Evolutionary conservation across 331 rosid genomes (phyloP), one percentile per base, ranked within the genome.

Genomic region (Saraca asoca): DNA sequence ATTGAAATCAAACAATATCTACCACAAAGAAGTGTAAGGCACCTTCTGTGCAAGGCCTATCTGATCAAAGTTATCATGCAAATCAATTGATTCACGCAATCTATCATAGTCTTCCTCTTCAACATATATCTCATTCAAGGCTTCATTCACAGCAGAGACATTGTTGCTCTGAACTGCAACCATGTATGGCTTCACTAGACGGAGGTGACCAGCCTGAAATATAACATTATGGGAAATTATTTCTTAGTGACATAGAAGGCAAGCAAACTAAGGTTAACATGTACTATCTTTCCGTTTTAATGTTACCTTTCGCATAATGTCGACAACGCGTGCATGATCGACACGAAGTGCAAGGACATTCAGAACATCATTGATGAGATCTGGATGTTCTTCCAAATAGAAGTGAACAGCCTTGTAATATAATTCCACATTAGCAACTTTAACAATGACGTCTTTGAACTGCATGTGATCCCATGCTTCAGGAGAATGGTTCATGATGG

Each of bases 391-490:
- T 85, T 90, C 91, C 90, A 94, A 85, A 81, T 94, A 94, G 80
- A 94, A 94, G 75, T 94, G 99, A 71, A 94, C 99, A 52, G 97
- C 89, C 88, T 94, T 94, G 59, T 94, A 90, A 70, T 94, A 90
- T 59, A 94, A 74, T 83, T 94, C 99, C 70, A 94, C 99, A 56
- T 85, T 94, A 24, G 93, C 99, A 82, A 94, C 97, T 86, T 94
- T 94, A 48, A 82, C 97, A 9, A 85, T 51, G 64, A 94, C 97
- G 63, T 94, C 97, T 79, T 94, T 94, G 72, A 94, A 94, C 68
- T 90, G 99, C 99, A 94, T 90, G 84, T 90, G 99, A 77, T 94
- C 99, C 99, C 99, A 94, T 74, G 99, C 99, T 83, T 94, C 99
- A 15, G 96, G 97, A 50, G 97, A 90, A 71, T 90, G 97, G 83